Percentiles rank a stretch among this genome's conserved stretches.
These are phyloP conservation scores for Tuber borchii DNA, from an alignment of 495 filamentous ascomycete species.

Conservation along the genomic window DNA sequence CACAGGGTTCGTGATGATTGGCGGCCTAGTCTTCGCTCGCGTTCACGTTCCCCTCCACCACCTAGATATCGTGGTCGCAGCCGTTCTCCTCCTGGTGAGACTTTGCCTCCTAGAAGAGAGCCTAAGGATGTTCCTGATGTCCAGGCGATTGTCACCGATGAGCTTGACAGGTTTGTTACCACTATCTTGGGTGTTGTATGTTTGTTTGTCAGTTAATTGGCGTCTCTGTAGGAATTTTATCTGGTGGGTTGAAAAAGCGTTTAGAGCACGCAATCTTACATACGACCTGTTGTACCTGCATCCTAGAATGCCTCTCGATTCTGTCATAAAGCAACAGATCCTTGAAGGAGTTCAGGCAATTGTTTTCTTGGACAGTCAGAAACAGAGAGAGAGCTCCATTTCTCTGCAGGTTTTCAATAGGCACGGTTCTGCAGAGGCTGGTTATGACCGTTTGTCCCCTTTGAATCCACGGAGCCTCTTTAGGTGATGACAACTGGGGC, in stretches of 20 bases:
- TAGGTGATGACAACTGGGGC: constrained; percentile 1
- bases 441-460: constrained; percentile 59
- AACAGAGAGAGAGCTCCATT: constrained; percentile 64
- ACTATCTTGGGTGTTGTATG: neutral
- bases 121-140: constrained; percentile 81
- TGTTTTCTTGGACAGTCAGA: constrained; percentile 60
- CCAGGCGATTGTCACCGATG: constrained; percentile 74
- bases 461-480: neutral
- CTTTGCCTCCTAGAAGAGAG: constrained; percentile 61
- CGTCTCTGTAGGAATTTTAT: constrained; percentile 60
- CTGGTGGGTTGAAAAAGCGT: constrained; percentile 68
- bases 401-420: constrained; percentile 80
- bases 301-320: constrained; percentile 67
- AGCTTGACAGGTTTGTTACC: constrained; percentile 59
- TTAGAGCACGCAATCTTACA: constrained; percentile 61
- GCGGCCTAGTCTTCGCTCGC: constrained; percentile 42
- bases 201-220: constrained; percentile 18
- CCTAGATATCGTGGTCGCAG: constrained; percentile 48
- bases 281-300: constrained; percentile 69
- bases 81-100: constrained; percentile 54
- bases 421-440: constrained; percentile 55
- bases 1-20: constrained; percentile 47
- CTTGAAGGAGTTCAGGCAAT: constrained; percentile 84
- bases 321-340: constrained; percentile 75
- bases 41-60: constrained; percentile 40